phyloP scores from a whole-genome alignment of 2,329 filamentous ascomycete genomes.

The Proliferodiscus dingleyae region DNA sequence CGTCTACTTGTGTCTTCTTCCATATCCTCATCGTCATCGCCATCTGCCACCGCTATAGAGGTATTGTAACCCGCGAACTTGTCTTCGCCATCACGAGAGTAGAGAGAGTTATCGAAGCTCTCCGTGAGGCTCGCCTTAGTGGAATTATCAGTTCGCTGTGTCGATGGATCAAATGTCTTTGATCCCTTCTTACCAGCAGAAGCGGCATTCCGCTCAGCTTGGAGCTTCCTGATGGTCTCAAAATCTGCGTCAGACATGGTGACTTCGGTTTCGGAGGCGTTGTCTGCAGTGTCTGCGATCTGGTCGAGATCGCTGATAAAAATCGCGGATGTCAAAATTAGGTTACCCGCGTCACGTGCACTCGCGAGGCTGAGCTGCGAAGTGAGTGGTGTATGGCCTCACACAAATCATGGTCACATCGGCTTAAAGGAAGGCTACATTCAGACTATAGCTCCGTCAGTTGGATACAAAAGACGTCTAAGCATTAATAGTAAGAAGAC shows the following conservation, averaged over 20 bases:
- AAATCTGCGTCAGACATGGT: slow-evolving; percentile 75
- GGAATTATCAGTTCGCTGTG: slow-evolving; percentile 75
- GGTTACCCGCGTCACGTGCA: no score
- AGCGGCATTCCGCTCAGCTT: slow-evolving; percentile 85
- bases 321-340: not conserved
- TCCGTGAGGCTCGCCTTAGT: slow-evolving; percentile 91
- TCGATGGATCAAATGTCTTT: slow-evolving; percentile 71
- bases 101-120: slow-evolving; percentile 80
- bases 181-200: slow-evolving; percentile 76
- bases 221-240: slow-evolving; percentile 79
- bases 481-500: no score
- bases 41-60: slow-evolving; percentile 76
- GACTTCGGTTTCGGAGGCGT: not conserved
- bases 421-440: no score
- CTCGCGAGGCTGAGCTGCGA: not conserved
- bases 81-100: slow-evolving; percentile 71
- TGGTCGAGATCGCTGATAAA: not conserved
- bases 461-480: no score
- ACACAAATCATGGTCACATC: no score
- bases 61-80: slow-evolving; percentile 87
- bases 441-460: no score
- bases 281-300: slow-evolving; percentile 8
- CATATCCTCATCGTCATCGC: slow-evolving; percentile 76
- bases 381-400: not conserved
- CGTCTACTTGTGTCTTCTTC: slow-evolving; percentile 69